A percentile compares a stretch with the other conserved stretches of the same genome.
Evolutionary conservation across 1,284 basidiomycete species (phyloP).

Genomic region (Boletus mariae): DNA sequence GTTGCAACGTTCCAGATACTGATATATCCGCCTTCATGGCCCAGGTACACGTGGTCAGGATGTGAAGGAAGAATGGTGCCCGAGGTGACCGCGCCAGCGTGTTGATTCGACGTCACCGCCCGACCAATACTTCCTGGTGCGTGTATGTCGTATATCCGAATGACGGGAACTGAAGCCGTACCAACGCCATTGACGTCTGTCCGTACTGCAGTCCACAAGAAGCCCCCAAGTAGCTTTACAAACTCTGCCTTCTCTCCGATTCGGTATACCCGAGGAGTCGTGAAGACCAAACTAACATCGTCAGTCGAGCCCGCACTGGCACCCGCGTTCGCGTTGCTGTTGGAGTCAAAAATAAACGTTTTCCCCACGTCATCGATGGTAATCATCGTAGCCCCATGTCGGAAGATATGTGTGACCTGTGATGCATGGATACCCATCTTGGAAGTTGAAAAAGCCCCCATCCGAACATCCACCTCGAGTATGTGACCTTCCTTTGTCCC

Average conservation of each 20-base stretch:
- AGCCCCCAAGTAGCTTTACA: slow-evolving; percentile 65
- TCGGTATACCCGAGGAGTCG: slow-evolving; percentile 61
- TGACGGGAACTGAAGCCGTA: slow-evolving; percentile 58
- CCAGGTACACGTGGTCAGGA: slow-evolving; percentile 74
- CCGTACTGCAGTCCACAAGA: slow-evolving; percentile 78
- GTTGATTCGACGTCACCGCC: slow-evolving; percentile 53
- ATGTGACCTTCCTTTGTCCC: slow-evolving; percentile 88
- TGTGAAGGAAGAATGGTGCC: slow-evolving; percentile 74
- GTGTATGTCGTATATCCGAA: slow-evolving; percentile 77
- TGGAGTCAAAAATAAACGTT: slow-evolving; percentile 64
- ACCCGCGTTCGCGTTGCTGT: slow-evolving; percentile 17
- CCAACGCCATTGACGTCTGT: slow-evolving; percentile 42
- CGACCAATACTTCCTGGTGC: slow-evolving; percentile 46
- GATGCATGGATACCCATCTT: slow-evolving; percentile 64
- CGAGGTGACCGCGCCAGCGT: slow-evolving; percentile 77
- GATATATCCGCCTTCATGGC: slow-evolving; percentile 89
- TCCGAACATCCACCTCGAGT: slow-evolving; percentile 73
- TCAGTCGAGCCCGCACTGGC: slow-evolving; percentile 36
- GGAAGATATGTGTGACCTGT: slow-evolving; percentile 69
- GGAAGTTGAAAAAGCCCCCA: slow-evolving; percentile 51
- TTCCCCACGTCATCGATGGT: slow-evolving; percentile 84
- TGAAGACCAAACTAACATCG: slow-evolving; percentile 39
- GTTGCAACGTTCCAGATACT: slow-evolving; percentile 69
- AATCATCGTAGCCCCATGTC: slow-evolving; percentile 65
- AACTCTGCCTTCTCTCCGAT: slow-evolving; percentile 82